Evolutionary conservation across 73 alveolate genomes (phyloP).

Genomic region (Tetrahymena borealis): DNA sequence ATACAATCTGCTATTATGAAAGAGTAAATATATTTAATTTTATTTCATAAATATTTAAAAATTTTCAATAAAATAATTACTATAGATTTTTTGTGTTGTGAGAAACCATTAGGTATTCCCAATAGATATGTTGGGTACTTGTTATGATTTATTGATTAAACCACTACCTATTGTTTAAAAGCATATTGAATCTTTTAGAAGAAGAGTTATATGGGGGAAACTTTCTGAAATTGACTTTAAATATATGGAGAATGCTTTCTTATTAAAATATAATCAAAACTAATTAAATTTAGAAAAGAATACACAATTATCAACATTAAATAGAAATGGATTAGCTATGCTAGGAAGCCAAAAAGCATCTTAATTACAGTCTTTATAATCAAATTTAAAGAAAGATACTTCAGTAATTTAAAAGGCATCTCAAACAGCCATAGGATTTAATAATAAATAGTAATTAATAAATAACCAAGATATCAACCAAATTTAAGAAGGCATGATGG

Average conservation of each 20-base stretch:
- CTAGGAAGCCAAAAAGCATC: not conserved
- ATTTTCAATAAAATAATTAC: not conserved
- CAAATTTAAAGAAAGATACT: not conserved
- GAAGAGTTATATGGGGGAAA: constrained; percentile 86
- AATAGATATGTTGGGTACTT: constrained; percentile 93
- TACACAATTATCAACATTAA: not conserved
- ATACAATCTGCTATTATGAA: constrained; percentile 84
- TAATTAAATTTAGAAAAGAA: not conserved
- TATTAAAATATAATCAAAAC: constrained; percentile 5
- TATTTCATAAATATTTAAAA: not conserved
- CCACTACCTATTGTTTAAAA: constrained; percentile 91
- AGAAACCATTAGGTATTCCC: constrained; percentile 82
- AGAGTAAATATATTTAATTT: constrained; percentile 51
- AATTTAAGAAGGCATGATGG: constrained; percentile 1
- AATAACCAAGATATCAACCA: not conserved
- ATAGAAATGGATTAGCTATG: not conserved
- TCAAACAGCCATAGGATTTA: not conserved
- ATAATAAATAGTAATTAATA: not conserved
- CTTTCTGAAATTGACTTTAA: constrained; percentile 51
- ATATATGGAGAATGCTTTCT: constrained; percentile 40
- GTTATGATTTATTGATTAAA: constrained; percentile 86
- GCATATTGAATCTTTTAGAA: constrained; percentile 87
- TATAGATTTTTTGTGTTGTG: constrained; percentile 48
- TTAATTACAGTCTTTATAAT: not conserved
- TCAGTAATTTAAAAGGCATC: constrained; percentile 8